Evolutionary conservation across 2,329 filamentous ascomycete species (phyloP).

Genomic region (Bipolaris sorokiniana): DNA sequence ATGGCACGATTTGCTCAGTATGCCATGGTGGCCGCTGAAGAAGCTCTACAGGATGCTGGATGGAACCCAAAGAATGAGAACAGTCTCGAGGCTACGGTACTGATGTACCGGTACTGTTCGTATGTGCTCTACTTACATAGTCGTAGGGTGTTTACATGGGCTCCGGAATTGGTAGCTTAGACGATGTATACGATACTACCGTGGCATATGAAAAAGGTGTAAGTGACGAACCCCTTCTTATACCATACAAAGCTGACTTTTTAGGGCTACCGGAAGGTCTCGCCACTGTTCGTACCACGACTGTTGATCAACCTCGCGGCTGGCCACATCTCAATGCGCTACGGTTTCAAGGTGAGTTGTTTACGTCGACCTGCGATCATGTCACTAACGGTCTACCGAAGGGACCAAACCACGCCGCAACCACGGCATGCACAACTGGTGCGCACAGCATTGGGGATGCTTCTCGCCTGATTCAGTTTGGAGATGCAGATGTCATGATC

Average conservation of each 20-base stretch:
- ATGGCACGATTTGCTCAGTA: conserved; percentile 95
- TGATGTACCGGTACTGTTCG: conserved; percentile 9
- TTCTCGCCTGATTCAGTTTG: conserved; percentile 86
- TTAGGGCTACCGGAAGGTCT: conserved; percentile 90
- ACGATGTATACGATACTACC: conserved; percentile 86
- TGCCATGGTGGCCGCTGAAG: conserved; percentile 82
- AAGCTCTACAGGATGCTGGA: conserved; percentile 82
- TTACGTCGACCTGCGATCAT: no score
- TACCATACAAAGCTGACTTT: background rate
- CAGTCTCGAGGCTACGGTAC: conserved; percentile 73
- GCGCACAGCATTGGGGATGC: conserved; percentile 95
- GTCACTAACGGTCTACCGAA: conserved; percentile 40
- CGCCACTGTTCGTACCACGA: conserved; percentile 89
- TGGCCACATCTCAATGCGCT: conserved; percentile 91
- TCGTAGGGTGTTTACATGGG: conserved; percentile 82
- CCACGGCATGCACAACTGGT: conserved; percentile 95
- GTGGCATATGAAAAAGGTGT: conserved; percentile 76
- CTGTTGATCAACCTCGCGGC: conserved; percentile 94
- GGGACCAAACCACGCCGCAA: conserved; percentile 90
- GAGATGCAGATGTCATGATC: conserved; percentile 93
- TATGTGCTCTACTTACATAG: conserved; percentile 9
- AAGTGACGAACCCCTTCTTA: conserved; percentile 40
- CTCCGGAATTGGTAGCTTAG: conserved; percentile 92
- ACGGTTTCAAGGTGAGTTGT: conserved; percentile 70
- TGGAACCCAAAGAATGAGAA: conserved; percentile 70